A percentile compares a stretch with the other conserved stretches of the same genome.
Evolutionary conservation across 331 rosid genomes (phyloP).

Genomic region (Telfairia occidentalis): DNA sequence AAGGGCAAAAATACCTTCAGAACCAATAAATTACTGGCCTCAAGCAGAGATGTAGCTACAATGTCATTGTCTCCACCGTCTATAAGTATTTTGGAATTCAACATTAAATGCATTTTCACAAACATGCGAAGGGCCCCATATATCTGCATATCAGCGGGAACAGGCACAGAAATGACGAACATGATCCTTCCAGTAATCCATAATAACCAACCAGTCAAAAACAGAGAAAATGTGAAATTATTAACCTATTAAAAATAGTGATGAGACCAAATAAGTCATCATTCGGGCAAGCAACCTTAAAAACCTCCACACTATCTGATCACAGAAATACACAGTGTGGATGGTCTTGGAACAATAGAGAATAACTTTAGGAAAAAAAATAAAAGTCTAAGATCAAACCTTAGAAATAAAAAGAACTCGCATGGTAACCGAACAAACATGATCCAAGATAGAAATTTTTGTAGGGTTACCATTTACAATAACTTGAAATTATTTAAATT

Average conservation of each 20-base stretch:
- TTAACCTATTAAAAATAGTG: not conserved
- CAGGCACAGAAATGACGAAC: not conserved
- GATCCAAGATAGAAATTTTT: not conserved
- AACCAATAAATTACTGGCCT: conserved; percentile 91
- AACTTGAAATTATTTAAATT: not conserved
- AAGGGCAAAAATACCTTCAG: conserved; percentile 53
- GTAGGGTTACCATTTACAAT: not conserved
- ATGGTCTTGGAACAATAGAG: not conserved
- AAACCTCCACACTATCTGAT: not conserved
- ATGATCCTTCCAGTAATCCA: not conserved
- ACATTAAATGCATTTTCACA: conserved; percentile 92
- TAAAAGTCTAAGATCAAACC: not conserved
- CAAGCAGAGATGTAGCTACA: conserved; percentile 81
- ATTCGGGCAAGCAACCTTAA: not conserved
- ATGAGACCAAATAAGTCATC: not conserved
- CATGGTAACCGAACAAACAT: not conserved
- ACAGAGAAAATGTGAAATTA: not conserved
- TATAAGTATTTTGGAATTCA: conserved; percentile 79
- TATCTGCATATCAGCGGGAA: conserved; percentile 35
- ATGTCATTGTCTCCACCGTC: conserved; percentile 61
- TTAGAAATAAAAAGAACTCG: not conserved
- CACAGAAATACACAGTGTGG: not conserved
- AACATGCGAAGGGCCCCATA: conserved; percentile 96
- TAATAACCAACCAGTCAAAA: not conserved
- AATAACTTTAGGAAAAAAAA: not conserved